These are phyloP conservation scores for Mrakiaceae sp. DNA, from an alignment of 1,284 basidiomycete species.

Conservation along the genomic window DNA sequence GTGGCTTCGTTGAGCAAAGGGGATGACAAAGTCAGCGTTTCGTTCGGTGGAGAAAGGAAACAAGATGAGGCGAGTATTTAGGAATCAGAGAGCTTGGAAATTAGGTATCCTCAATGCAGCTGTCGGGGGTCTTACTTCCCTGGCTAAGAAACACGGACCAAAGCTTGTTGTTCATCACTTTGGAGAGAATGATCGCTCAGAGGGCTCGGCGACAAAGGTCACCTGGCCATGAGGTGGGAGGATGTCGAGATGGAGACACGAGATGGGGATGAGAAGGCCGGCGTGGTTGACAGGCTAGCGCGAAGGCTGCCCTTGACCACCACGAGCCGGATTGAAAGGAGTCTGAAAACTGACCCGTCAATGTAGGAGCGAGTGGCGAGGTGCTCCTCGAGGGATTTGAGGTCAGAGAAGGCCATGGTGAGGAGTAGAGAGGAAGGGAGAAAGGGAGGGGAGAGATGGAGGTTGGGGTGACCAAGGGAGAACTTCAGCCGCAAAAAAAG, in stretches of 20 bases:
- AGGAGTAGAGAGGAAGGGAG: neutral
- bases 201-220: constrained; percentile 22
- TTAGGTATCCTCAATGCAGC: constrained; percentile 14
- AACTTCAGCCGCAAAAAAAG: neutral
- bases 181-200: constrained; percentile 20
- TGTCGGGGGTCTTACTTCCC: constrained; percentile 17
- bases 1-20: constrained; percentile 46
- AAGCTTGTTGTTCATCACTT: constrained; percentile 16
- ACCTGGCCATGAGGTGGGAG: constrained; percentile 10
- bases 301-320: too few species aligned
- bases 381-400: constrained; percentile 70
- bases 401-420: constrained; percentile 54
- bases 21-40: constrained; percentile 3
- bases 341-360: constrained; percentile 60
- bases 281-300: too few species aligned
- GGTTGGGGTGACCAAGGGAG: neutral
- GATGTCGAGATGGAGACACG: neutral
- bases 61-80: constrained; percentile 19
- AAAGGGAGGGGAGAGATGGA: neutral
- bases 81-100: constrained; percentile 75
- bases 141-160: constrained; percentile 18
- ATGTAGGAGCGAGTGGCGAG: constrained; percentile 76
- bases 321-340: neutral
- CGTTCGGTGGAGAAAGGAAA: constrained; percentile 4
- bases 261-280: neutral